These are phyloP conservation scores for Arbutus unedo DNA, from an alignment of 148 eudicot genomes.

Conservation along the genomic window DNA sequence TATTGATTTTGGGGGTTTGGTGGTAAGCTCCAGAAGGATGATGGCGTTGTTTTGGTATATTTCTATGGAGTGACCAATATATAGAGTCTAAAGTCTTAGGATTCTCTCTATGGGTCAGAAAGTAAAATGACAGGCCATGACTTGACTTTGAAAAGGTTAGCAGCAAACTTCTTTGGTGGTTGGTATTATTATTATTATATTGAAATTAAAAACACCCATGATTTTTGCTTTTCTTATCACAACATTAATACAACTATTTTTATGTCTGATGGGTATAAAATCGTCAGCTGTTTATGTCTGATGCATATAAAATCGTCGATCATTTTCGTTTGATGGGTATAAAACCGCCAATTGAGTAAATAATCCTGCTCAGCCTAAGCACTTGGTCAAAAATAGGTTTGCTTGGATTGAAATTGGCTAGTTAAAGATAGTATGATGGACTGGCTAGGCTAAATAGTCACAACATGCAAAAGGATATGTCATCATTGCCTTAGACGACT, in stretches of 20 bases:
- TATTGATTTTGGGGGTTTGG: background rate
- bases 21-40: background rate
- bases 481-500: too few relatives aligned
- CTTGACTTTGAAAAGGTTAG: constrained; percentile 18
- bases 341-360: too few relatives aligned
- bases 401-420: too few relatives aligned
- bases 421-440: too few relatives aligned
- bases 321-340: too few relatives aligned
- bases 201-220: background rate
- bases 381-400: too few relatives aligned
- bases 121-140: background rate
- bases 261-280: too few relatives aligned
- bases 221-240: background rate
- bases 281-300: too few relatives aligned
- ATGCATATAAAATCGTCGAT: too few relatives aligned
- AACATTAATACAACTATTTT: background rate
- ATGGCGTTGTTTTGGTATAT: background rate
- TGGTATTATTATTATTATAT: background rate
- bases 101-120: background rate
- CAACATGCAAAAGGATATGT: too few relatives aligned
- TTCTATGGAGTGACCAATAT: background rate
- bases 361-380: too few relatives aligned
- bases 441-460: too few relatives aligned
- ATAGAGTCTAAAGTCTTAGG: background rate
- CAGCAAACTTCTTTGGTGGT: background rate